These are phyloP conservation scores for Drosera spatulata DNA, from an alignment of 179 eudicot species.

Conservation along the genomic window DNA sequence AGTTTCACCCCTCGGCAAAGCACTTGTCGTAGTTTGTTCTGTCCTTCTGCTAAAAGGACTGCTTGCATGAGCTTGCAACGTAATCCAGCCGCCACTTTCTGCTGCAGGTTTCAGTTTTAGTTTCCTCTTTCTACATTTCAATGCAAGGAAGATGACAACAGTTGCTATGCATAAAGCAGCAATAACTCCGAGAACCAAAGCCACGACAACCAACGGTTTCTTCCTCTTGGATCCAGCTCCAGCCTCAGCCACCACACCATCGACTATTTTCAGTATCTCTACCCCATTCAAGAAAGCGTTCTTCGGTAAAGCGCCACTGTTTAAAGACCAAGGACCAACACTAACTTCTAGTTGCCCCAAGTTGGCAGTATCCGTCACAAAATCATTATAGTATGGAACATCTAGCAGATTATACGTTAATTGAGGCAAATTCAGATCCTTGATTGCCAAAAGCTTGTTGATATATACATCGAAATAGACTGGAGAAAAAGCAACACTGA, in stretches of 20 bases:
- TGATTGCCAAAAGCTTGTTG: slow-evolving; percentile 48
- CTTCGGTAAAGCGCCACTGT: slow-evolving; percentile 39
- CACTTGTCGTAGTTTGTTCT: slow-evolving; percentile 10
- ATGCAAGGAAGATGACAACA: slow-evolving; percentile 15
- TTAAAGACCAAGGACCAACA: slow-evolving; percentile 44
- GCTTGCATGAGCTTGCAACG: slow-evolving; percentile 30
- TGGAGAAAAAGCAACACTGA: slow-evolving; percentile 48
- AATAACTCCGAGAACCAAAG: slow-evolving; percentile 37
- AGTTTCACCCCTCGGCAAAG: slow-evolving; percentile 28
- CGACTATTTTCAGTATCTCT: slow-evolving; percentile 72
- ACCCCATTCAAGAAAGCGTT: slow-evolving; percentile 72
- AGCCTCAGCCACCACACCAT: slow-evolving; percentile 63
- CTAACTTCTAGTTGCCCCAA: slow-evolving; percentile 29
- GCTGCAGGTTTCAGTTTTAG: slow-evolving; percentile 29
- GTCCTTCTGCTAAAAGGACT: slow-evolving; percentile 48
- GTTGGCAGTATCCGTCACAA: slow-evolving; percentile 27
- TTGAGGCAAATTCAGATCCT: slow-evolving; percentile 57
- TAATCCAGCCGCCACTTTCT: slow-evolving; percentile 72
- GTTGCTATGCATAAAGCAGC: slow-evolving; percentile 21
- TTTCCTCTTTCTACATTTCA: slow-evolving; percentile 32
- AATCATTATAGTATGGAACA: slow-evolving; percentile 29
- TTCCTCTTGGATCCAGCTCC: slow-evolving; percentile 19
- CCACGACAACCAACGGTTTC: slow-evolving; percentile 33
- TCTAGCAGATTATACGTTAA: slow-evolving; percentile 23
- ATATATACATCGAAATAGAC: slow-evolving; percentile 67